Evolutionary conservation across 2,329 filamentous ascomycete genomes (phyloP), one percentile per base, ranked within the genome.

Genomic region (Nemania serpens): DNA sequence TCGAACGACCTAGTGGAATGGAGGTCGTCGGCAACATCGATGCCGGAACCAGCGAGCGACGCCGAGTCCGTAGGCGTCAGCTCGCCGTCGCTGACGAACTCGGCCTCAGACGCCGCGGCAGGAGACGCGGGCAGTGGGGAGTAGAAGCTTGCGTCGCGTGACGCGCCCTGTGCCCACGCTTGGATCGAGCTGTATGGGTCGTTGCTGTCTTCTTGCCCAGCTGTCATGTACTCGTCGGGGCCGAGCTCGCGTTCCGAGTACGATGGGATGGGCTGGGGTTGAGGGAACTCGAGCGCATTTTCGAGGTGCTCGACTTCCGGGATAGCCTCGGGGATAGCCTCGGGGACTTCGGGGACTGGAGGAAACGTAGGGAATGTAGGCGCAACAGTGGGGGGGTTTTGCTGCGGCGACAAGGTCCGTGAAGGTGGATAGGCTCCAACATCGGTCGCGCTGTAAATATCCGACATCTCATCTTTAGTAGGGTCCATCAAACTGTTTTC

Each of bases 131-230:
- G 84, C 20, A 87, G 78, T 4, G 85, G 84, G 5, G 85, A 87
- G 77, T 87, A 88, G 68, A 88, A 87, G 68, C 80, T 79, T 10
- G 77, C 74, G 69, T 76, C 76, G 20, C 39, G 50, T 4, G 82
- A 82, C 59, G 79, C 76, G 66, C 86, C 81, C 66, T 86, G 81
- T 1, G 86, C 85, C 86, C 86, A 88, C 0, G 86, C 86, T 69
- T 88, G 84, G 66, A 88, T 88, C 1, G 84, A 86, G 47, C 82
- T 81, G 69, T 82, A 88, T 1, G 82, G 80, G 13, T 82, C 45
- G n/a, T 47, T 12, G 29, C 17, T 59, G 57, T 80, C 75, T 2
- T 81, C 77, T 66, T 83, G 78, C 43, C 81, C 79, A 9, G 82
- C 80, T 0, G 82, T 82, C 76, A 83, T 80, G 73, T 78, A 84